These are phyloP conservation scores for Paracamarosporium sp. DNA, from an alignment of 2,329 filamentous ascomycete species.

Conservation along the genomic window DNA sequence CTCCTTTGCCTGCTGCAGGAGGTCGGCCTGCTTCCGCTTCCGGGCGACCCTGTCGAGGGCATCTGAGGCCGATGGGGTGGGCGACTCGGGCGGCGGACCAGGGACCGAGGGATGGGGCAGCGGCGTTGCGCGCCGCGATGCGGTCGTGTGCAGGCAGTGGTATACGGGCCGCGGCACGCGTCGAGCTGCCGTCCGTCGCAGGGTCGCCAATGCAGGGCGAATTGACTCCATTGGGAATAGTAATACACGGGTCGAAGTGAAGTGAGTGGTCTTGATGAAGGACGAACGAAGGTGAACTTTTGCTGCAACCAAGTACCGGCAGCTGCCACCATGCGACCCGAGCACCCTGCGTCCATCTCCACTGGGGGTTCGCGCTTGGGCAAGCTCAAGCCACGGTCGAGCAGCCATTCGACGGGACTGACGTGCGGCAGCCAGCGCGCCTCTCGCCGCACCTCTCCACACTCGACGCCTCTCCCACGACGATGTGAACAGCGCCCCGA, in stretches of 20 bases:
- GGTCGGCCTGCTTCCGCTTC: conserved; percentile 58
- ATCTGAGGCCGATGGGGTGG: conserved; percentile 56
- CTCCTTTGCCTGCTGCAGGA: conserved; percentile 55
- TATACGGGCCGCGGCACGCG: conserved; percentile 28
- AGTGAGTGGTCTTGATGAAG: not conserved
- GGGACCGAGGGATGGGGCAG: conserved; percentile 64
- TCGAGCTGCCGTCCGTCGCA: conserved; percentile 24
- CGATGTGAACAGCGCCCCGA: conserved; percentile 28
- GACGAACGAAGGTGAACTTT: conserved; percentile 2
- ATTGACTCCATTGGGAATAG: conserved; percentile 32
- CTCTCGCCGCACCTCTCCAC: not conserved
- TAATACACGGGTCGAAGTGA: not conserved
- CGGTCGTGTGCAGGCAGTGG: conserved; percentile 52
- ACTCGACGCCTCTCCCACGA: conserved; percentile 19
- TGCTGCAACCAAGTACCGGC: not conserved
- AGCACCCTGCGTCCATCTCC: conserved; percentile 2
- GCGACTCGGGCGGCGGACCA: conserved; percentile 66
- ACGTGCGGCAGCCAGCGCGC: not conserved
- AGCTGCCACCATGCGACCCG: not conserved
- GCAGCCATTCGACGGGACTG: not conserved
- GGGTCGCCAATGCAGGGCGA: conserved; percentile 32
- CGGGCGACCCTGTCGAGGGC: conserved; percentile 56
- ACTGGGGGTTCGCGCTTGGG: conserved; percentile 3
- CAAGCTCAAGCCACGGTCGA: not conserved
- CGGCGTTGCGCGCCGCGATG: conserved; percentile 58